phyloP scores from a whole-genome alignment of 2,329 filamentous ascomycete species.

The Penicillium concentricum region DNA sequence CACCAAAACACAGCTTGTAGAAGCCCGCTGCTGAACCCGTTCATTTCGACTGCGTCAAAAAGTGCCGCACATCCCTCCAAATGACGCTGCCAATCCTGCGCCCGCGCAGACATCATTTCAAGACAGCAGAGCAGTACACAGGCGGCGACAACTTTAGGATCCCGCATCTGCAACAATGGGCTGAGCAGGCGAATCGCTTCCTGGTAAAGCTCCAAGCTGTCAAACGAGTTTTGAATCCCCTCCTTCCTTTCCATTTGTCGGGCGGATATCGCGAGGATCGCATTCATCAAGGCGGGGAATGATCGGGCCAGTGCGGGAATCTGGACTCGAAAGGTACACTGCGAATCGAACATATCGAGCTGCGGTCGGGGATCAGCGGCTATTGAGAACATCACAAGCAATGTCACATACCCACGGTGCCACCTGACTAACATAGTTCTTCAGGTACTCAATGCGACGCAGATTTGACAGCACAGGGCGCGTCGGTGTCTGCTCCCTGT shows the following conservation, averaged over 20 bases:
- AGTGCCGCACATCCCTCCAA: constrained; percentile 57
- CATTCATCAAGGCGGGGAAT: constrained; percentile 49
- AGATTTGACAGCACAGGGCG: constrained; percentile 32
- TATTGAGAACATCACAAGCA: background rate
- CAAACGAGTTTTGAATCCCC: constrained; percentile 44
- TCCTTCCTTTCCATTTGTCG: constrained; percentile 55
- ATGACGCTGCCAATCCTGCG: constrained; percentile 55
- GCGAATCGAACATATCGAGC: constrained; percentile 59
- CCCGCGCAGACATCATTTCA: constrained; percentile 53
- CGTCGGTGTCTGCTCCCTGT: constrained; percentile 1
- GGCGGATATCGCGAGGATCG: constrained; percentile 55
- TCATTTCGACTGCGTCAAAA: constrained; percentile 52
- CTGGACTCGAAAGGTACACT: constrained; percentile 53
- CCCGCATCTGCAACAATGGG: constrained; percentile 49
- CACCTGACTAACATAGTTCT: constrained; percentile 54
- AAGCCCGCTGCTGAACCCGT: constrained; percentile 53
- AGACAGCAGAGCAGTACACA: constrained; percentile 56
- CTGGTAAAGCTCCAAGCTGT: constrained; percentile 56
- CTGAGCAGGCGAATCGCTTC: constrained; percentile 52
- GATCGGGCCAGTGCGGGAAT: constrained; percentile 51
- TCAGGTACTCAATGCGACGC: constrained; percentile 42
- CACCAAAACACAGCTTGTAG: constrained; percentile 59
- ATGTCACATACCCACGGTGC: constrained; percentile 49
- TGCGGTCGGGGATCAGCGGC: constrained; percentile 19
- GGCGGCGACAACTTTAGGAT: constrained; percentile 52